Evolutionary conservation across 2,329 filamentous ascomycete genomes (phyloP).

Genomic region (Aspergillus sp.): DNA sequence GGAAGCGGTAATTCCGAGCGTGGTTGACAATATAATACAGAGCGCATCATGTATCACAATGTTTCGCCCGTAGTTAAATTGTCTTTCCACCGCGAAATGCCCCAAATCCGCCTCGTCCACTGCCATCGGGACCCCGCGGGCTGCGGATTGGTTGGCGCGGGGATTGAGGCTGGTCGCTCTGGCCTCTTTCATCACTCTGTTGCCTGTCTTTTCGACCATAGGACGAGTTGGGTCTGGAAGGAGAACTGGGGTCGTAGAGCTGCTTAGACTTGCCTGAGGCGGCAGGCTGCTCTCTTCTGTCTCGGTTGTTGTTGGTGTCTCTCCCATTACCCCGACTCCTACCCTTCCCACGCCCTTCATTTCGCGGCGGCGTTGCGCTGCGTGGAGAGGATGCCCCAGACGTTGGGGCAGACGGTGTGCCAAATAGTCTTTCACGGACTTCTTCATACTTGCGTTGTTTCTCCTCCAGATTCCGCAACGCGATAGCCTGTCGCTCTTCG

Average conservation of each 20-base stretch:
- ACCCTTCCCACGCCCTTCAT: slow-evolving; percentile 48
- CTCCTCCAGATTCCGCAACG: slow-evolving; percentile 80
- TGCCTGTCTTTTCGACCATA: slow-evolving; percentile 48
- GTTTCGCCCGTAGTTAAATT: slow-evolving; percentile 28
- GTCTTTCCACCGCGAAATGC: slow-evolving; percentile 67
- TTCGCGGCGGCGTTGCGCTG: slow-evolving; percentile 62
- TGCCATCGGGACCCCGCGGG: slow-evolving; percentile 78
- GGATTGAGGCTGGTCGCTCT: slow-evolving; percentile 37
- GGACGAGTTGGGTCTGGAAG: slow-evolving; percentile 64
- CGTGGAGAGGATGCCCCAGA: slow-evolving; percentile 67
- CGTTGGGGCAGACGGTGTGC: slow-evolving; percentile 53
- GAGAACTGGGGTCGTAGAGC: slow-evolving; percentile 77
- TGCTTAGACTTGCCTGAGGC: slow-evolving; percentile 54
- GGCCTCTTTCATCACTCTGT: slow-evolving; percentile 42
- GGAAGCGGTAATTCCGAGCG: neutral
- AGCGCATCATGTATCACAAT: slow-evolving; percentile 7
- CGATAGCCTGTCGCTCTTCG: slow-evolving; percentile 77
- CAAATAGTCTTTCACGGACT: slow-evolving; percentile 84
- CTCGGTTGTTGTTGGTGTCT: slow-evolving; percentile 37
- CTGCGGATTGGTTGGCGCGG: slow-evolving; percentile 68
- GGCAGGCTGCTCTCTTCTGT: slow-evolving; percentile 48
- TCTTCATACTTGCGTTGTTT: slow-evolving; percentile 91
- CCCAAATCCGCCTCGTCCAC: slow-evolving; percentile 76
- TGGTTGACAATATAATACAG: neutral
- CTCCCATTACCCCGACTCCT: slow-evolving; percentile 57